Percentiles rank a stretch among this genome's conserved stretches.
These are phyloP conservation scores for Didymella sp. DNA, from an alignment of 2,329 filamentous ascomycete genomes.

Conservation along the genomic window DNA sequence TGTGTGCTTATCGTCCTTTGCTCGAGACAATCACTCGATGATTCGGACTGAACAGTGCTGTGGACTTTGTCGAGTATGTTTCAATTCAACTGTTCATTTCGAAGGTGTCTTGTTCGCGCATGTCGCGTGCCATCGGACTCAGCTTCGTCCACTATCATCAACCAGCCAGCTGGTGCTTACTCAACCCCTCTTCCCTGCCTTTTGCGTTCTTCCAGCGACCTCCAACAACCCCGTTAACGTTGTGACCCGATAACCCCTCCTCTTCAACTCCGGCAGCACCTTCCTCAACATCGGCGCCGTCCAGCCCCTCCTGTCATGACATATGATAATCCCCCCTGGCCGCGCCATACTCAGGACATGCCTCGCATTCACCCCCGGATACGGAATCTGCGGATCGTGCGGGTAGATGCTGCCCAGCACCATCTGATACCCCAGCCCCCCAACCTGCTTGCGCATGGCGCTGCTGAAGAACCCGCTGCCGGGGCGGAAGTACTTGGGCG, in stretches of 20 bases:
- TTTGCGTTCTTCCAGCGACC: background rate
- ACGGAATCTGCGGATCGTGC: slow-evolving; percentile 85
- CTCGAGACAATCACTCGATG: background rate
- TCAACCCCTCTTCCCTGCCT: background rate
- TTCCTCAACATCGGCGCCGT: slow-evolving; percentile 77
- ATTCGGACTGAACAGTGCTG: background rate
- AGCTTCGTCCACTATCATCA: background rate
- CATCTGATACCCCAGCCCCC: slow-evolving; percentile 69
- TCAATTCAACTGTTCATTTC: background rate
- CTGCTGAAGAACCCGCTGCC: slow-evolving; percentile 83
- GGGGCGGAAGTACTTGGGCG: slow-evolving; percentile 76
- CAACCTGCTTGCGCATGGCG: slow-evolving; percentile 68
- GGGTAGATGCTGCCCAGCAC: slow-evolving; percentile 88
- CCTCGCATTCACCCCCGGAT: slow-evolving; percentile 71
- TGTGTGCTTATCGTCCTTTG: no score
- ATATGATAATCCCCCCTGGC: slow-evolving; percentile 81
- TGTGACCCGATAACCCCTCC: slow-evolving; percentile 73
- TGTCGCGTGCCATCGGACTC: background rate
- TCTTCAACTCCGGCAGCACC: slow-evolving; percentile 74
- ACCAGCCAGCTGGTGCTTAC: background rate
- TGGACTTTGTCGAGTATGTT: background rate
- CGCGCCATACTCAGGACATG: slow-evolving; percentile 82
- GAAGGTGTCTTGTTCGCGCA: background rate
- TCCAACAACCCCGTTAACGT: slow-evolving; percentile 59
- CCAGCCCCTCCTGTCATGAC: slow-evolving; percentile 85